A percentile compares a stretch with the other conserved stretches of the same genome.
phyloP scores from a whole-genome alignment of 306 rosid species.

The Medicago truncatula region DNA sequence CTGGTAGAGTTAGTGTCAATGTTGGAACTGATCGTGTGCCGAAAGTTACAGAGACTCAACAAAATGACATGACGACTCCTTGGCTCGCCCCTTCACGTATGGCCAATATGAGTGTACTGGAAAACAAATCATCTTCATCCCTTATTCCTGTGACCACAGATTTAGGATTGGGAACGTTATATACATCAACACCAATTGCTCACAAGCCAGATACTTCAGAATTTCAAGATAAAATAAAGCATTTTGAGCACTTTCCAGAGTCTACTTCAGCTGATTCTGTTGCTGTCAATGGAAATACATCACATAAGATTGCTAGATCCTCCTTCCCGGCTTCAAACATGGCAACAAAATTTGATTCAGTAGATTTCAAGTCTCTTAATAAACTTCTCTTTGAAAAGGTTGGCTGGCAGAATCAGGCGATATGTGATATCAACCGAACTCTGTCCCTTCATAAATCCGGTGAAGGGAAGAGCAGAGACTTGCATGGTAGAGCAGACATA shows the following conservation, averaged over 20 bases:
- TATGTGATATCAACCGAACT: conserved; percentile 58
- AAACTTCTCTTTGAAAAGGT: conserved; percentile 59
- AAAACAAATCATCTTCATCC: conserved; percentile 47
- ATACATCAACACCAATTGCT: conserved; percentile 57
- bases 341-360: conserved; percentile 52
- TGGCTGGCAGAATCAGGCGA: conserved; percentile 85
- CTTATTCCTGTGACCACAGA: conserved; percentile 73
- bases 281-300: conserved; percentile 41
- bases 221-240: conserved; percentile 42
- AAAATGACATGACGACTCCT: conserved; percentile 45
- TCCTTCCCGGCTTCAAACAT: conserved; percentile 49
- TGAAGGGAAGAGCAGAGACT: conserved; percentile 53
- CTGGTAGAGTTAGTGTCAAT: conserved; percentile 40
- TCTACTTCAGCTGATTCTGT: conserved; percentile 55
- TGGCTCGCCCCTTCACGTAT: conserved; percentile 38
- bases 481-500: conserved; percentile 60
- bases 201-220: conserved; percentile 48
- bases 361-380: conserved; percentile 72
- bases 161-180: conserved; percentile 85
- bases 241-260: conserved; percentile 46
- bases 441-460: conserved; percentile 57
- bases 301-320: conserved; percentile 46
- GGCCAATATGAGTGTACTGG: conserved; percentile 45
- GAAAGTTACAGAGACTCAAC: conserved; percentile 47
- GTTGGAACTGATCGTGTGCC: conserved; percentile 39